These are phyloP conservation scores for Diutina pseudorugosa DNA, from an alignment of 1,139 yeast species.

Conservation along the genomic window DNA sequence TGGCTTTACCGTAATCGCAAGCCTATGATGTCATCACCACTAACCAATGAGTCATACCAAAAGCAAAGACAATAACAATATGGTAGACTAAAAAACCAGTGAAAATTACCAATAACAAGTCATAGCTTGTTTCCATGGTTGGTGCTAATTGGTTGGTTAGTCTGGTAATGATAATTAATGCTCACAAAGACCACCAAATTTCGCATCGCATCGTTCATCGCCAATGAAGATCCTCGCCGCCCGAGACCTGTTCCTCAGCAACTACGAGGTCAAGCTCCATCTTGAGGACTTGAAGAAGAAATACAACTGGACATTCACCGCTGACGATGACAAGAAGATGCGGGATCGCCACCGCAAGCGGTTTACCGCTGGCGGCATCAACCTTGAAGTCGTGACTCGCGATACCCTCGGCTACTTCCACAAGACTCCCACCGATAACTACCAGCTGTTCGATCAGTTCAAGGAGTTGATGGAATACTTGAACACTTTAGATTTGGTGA, in stretches of 20 bases:
- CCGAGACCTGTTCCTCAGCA: constrained; percentile 56
- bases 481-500: constrained; percentile 50
- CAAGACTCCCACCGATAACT: constrained; percentile 29
- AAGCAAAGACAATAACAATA: too few relatives aligned
- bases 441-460: constrained; percentile 37
- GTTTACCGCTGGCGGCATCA: constrained; percentile 31
- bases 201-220: neutral
- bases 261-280: constrained; percentile 59
- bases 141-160: too few relatives aligned
- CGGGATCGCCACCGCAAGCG: constrained; percentile 28
- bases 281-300: constrained; percentile 37
- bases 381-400: constrained; percentile 56
- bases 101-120: too few relatives aligned
- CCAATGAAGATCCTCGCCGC: constrained; percentile 29
- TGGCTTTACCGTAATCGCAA: too few relatives aligned
- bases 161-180: too few relatives aligned
- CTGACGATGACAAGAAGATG: constrained; percentile 21
- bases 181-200: too few relatives aligned
- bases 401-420: constrained; percentile 43
- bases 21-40: too few relatives aligned
- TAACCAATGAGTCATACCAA: too few relatives aligned
- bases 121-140: too few relatives aligned
- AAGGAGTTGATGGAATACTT: constrained; percentile 38
- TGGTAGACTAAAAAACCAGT: too few relatives aligned
- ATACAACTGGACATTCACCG: constrained; percentile 33